Evolutionary conservation across 139 green algal species (phyloP).

Genomic region (Pseudopediastrum boryanum): DNA sequence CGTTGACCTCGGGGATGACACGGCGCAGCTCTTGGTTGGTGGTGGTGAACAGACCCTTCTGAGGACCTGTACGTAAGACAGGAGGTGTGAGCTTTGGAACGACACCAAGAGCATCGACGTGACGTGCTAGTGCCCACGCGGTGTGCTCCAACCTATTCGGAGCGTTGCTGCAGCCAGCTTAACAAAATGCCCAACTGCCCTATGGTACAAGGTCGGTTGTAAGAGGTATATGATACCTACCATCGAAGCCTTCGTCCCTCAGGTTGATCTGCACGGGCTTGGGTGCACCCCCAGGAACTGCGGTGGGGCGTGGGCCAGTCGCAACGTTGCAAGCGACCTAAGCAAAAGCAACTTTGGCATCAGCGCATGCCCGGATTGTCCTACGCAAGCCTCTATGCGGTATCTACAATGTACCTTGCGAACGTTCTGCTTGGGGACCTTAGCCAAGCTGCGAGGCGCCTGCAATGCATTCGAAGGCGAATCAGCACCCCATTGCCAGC

Average conservation of each 20-base stretch:
- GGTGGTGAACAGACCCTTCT: conserved; percentile 81
- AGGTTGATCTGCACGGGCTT: conserved; percentile 57
- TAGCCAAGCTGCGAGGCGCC: conserved; percentile 7
- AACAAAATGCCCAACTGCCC: not conserved
- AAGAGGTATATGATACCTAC: too few species aligned
- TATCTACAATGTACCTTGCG: too few species aligned
- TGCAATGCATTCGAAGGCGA: too few species aligned
- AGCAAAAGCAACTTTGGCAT: too few species aligned
- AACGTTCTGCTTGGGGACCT: not conserved
- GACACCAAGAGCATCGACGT: not conserved
- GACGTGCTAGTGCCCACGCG: not conserved
- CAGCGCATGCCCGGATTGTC: too few species aligned
- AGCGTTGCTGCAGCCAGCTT: not conserved
- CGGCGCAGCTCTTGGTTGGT: conserved; percentile 90
- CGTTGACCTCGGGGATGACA: conserved; percentile 62
- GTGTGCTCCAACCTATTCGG: not conserved
- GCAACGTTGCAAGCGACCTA: conserved; percentile 54
- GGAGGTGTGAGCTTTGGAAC: not conserved
- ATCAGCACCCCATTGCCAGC: too few species aligned
- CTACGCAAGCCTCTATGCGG: too few species aligned
- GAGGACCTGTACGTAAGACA: conserved; percentile 7
- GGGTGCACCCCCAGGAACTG: not conserved
- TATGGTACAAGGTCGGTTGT: not conserved
- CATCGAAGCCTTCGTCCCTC: conserved; percentile 49
- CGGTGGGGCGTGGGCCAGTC: conserved; percentile 42